Conservation (phyloP, 176 grass and related monocot genomes). For the Juncus effusus region DNA sequence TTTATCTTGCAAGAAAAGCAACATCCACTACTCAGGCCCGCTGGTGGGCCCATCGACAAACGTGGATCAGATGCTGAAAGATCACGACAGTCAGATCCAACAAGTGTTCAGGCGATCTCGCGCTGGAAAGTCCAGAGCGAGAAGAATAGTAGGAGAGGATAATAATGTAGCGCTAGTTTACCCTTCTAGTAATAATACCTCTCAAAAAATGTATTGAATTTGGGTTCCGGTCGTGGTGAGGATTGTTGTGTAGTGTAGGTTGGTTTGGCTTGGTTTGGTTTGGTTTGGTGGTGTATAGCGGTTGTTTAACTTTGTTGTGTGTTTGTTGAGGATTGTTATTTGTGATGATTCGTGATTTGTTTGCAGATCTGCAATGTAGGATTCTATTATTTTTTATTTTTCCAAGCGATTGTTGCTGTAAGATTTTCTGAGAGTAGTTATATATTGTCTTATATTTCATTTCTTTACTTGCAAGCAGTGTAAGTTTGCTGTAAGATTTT, state of each 20-base stretch:
- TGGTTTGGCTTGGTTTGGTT: not conserved
- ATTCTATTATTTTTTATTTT: slow-evolving; percentile 5
- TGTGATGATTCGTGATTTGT: not conserved
- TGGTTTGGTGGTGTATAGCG: slow-evolving; percentile 11
- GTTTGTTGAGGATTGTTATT: slow-evolving; percentile 11
- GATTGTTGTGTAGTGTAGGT: slow-evolving; percentile 25
- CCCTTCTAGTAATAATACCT: slow-evolving; percentile 62
- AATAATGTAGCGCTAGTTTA: slow-evolving; percentile 63
- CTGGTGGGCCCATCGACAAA: slow-evolving; percentile 63
- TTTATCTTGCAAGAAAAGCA: slow-evolving; percentile 69
- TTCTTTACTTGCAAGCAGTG: slow-evolving; percentile 1
- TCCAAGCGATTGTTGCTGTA: not conserved
- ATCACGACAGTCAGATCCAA: slow-evolving; percentile 91
- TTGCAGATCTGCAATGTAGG: slow-evolving; percentile 14
- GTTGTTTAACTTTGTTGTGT: not conserved
- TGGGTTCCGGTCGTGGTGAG: slow-evolving; percentile 27
- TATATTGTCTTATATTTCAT: not conserved
- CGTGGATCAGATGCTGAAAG: slow-evolving; percentile 91
- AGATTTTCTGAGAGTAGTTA: not conserved
- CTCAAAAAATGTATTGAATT: not conserved
- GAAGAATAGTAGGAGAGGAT: slow-evolving; percentile 47
- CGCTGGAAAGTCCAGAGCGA: slow-evolving; percentile 55
- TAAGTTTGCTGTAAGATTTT: not conserved
- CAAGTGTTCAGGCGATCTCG: slow-evolving; percentile 69
- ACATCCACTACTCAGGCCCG: slow-evolving; percentile 92